Base-by-base conservation (phyloP, 2,329 filamentous ascomycete species). In the Botrytis porri region DNA sequence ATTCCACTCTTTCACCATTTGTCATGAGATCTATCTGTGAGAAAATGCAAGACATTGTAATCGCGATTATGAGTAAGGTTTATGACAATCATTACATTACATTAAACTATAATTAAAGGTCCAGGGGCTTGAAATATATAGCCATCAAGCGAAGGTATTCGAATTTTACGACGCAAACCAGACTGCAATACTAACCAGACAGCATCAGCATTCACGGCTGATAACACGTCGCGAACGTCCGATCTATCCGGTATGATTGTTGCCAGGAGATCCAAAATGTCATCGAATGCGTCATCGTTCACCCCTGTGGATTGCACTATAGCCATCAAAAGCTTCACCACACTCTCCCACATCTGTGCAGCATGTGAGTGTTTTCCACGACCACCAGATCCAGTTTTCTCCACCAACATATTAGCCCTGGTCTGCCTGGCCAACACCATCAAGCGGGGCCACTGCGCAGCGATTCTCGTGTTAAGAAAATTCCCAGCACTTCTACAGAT, bases 391-490 rank as follows among this genome's bases (percentile, higher is more conserved):
- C 76, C 74, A 70, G 73, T 74, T 69, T 73, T 75, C 64, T 81
- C 72, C 4, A 82, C 84, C 70, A 85, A 82, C 5, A 79, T 79
- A 75, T 85, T 86, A 12, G 79, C 80, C 73, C 83, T 75, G 3
- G 71, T 63, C 12, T 84, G 62, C 78, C 80, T 75, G 83, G 87
- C 86, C 84, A 90, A 71, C 79, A 81, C 82, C 70, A 90, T 82
- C 37, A 89, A 82, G 25, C 86, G 83, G 70, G 82, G 83, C 91
- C 92, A 98, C 73, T 94, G 90, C 7, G 88, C 88, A 80, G 92
- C 89, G 75, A 98, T 88, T 10, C 96, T 86, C 0, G 88, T 89
- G 48, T 87, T 85, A 82, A 98, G 88, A 80, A 99, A 99, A 74
- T 94, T 90, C 0, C 94, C 93, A 0, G 93, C 93, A 64, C 88